Conservation (phyloP, 1,139 yeast species). For the Kurtzmaniella quercitrusa region DNA sequence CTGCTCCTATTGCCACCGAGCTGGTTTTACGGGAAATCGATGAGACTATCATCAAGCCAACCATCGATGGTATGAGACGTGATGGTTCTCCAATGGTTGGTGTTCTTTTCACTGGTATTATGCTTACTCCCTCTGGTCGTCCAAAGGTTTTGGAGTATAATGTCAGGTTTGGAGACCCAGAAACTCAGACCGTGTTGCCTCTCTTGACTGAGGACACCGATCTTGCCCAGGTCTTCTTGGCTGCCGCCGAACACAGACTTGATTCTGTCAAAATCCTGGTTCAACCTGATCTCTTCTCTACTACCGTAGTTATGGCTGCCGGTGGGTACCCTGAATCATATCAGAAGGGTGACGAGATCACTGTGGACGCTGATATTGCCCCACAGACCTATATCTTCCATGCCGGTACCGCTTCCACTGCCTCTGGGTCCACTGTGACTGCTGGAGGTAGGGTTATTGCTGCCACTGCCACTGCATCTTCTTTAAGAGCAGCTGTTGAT, state of each 20-base stretch:
- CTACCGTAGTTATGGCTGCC: slow-evolving; percentile 95
- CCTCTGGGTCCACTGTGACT: slow-evolving; percentile 61
- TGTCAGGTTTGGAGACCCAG: slow-evolving; percentile 98
- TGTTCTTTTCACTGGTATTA: slow-evolving; percentile 92
- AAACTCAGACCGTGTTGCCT: slow-evolving; percentile 94
- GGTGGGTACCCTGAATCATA: slow-evolving; percentile 95
- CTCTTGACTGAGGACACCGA: slow-evolving; percentile 79
- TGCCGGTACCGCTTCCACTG: slow-evolving; percentile 73
- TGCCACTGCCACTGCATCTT: slow-evolving; percentile 76
- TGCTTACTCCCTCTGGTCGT: slow-evolving; percentile 71
- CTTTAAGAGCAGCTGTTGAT: slow-evolving; percentile 76
- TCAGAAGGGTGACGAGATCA: slow-evolving; percentile 80
- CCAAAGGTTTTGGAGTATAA: slow-evolving; percentile 97
- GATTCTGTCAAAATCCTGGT: slow-evolving; percentile 74
- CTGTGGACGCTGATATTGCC: slow-evolving; percentile 45
- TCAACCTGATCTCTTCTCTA: slow-evolving; percentile 60
- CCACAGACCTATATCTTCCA: slow-evolving; percentile 75
- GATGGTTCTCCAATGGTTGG: slow-evolving; percentile 97
- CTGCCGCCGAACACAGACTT: slow-evolving; percentile 91
- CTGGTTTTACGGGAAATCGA: slow-evolving; percentile 66
- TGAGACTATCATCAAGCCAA: slow-evolving; percentile 73
- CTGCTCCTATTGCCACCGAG: slow-evolving; percentile 88
- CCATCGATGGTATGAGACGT: slow-evolving; percentile 93
- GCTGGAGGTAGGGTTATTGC: slow-evolving; percentile 98
- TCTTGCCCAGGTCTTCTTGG: slow-evolving; percentile 85